phyloP scores from a whole-genome alignment of 495 filamentous ascomycete species.

The Terfezia claveryi region DNA sequence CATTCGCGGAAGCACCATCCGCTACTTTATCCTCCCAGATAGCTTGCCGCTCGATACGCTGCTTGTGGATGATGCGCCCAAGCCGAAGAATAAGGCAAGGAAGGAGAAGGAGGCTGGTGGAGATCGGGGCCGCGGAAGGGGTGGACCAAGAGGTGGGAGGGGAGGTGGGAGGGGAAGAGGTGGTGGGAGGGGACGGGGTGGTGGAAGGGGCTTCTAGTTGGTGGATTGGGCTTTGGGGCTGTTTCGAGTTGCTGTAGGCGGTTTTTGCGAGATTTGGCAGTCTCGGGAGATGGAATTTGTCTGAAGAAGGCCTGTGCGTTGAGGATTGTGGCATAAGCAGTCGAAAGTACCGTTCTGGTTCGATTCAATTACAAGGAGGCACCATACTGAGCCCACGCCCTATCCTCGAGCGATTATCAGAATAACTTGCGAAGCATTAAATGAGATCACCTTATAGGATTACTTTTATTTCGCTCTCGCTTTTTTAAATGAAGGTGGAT shows the following conservation, averaged over 20 bases:
- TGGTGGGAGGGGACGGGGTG: conserved; percentile 10
- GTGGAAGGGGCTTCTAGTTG: conserved; percentile 11
- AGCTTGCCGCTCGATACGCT: conserved; percentile 83
- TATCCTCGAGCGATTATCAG: no score
- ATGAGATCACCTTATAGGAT: no score
- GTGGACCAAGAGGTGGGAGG: conserved; percentile 31
- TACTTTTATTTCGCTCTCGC: no score
- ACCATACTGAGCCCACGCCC: no score
- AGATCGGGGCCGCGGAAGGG: conserved; percentile 38
- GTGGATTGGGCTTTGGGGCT: no score
- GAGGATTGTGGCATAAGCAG: no score
- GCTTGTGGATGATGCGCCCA: conserved; percentile 83
- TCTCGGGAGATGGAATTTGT: no score
- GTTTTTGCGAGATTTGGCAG: neutral
- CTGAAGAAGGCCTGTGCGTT: no score
- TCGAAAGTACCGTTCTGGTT: no score
- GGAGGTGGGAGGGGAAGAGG: conserved; percentile 35
- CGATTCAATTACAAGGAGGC: no score
- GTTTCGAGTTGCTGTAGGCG: neutral
- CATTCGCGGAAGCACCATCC: conserved; percentile 76
- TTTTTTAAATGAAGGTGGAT: no score
- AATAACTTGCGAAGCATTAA: no score
- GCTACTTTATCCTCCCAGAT: conserved; percentile 88
- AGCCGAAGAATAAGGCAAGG: conserved; percentile 97
- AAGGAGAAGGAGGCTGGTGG: conserved; percentile 63